Evolutionary conservation across 495 filamentous ascomycete species (phyloP), one percentile per base, ranked within the genome.

Genomic region (Parathielavia appendiculata): DNA sequence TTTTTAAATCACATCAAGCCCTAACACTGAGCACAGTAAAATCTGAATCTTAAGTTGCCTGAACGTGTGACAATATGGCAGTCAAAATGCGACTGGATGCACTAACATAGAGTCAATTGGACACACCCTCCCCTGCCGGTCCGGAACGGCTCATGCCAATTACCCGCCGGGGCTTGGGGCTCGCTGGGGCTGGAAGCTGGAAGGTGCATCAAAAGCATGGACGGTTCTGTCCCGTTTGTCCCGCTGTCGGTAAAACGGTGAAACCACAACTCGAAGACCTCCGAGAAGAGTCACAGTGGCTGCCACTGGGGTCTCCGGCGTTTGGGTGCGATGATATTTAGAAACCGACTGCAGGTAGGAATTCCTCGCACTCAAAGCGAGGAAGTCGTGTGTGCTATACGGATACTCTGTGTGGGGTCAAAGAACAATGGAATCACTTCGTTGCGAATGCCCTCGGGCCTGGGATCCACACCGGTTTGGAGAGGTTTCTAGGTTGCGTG

Each of bases 161-260:
- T 66, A 59, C 39, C 66, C 59, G 64, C 66, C 46, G 64, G 64
- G 61, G n/a, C n/a, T 6, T 30, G 26, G 26, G 26, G 26, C 26
- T 30, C 26, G 26, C 26, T 30, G 26, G 6, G 26, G 63, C 66
- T 68, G 63, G 62, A 58, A 30, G 48, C 48, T 67, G 62, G 62
- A 38, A 35, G 56, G 67, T 67, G 67, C 64, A 50, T 36, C 51
- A 19, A 45, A 41, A 41, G 41, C 40, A 17, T 14, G 30, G 23
- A 49, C 34, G 44, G 44, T 30, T 30, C 44, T 49, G 13, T 40
- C 45, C 20, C 41, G 35, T 39, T 45, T 45, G 44, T 6, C 41
- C 8, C 9, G 20, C 41, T 30, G n/a, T n/a, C n/a, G n/a, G n/a
- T n/a, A 17, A 32, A 19, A 12, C 53, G 3, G 26, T 30, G 3